Percentiles rank a stretch among this genome's conserved stretches.
These are phyloP conservation scores for Corinectria fuckeliana DNA, from an alignment of 2,329 filamentous ascomycete species.

Conservation along the genomic window DNA sequence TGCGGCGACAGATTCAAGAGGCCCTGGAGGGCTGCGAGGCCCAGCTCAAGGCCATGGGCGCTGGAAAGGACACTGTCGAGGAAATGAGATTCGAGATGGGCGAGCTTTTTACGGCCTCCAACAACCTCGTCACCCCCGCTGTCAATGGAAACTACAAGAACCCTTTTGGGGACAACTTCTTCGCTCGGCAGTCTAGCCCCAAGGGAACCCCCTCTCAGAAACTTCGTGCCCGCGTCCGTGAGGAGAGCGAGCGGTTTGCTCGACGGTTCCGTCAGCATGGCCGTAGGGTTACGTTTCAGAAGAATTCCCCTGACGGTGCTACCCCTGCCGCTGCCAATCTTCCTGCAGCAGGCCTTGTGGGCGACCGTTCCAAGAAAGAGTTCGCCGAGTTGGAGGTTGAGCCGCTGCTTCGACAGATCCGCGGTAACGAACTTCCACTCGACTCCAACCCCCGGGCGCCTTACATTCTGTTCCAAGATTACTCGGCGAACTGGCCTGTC, in stretches of 20 bases:
- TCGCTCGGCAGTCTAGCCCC: conserved; percentile 55
- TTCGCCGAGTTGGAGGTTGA: conserved; percentile 58
- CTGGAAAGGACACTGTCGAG: conserved; percentile 58
- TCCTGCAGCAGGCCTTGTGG: conserved; percentile 41
- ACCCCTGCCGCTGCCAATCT: conserved; percentile 32
- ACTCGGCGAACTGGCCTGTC: conserved; percentile 59
- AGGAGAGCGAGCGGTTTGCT: conserved; percentile 59
- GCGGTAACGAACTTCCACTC: conserved; percentile 59
- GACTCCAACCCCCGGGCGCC: conserved; percentile 60
- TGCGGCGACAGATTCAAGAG: conserved; percentile 58
- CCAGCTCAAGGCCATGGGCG: conserved; percentile 57
- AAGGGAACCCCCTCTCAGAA: conserved; percentile 59
- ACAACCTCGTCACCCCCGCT: conserved; percentile 60
- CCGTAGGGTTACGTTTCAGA: conserved; percentile 54
- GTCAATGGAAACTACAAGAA: conserved; percentile 64
- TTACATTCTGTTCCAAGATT: conserved; percentile 61
- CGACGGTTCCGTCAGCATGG: conserved; percentile 56
- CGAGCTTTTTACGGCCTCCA: conserved; percentile 58
- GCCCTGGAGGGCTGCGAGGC: conserved; percentile 56
- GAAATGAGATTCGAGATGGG: conserved; percentile 62
- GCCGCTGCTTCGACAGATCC: conserved; percentile 56
- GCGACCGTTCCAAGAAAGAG: conserved; percentile 52
- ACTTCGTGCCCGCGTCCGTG: conserved; percentile 56
- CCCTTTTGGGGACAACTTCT: conserved; percentile 58
- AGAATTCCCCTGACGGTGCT: conserved; percentile 26